Evolutionary conservation across 345 rosid genomes (phyloP), one percentile per base, ranked within the genome.

Genomic region (Trapa incisa): DNA sequence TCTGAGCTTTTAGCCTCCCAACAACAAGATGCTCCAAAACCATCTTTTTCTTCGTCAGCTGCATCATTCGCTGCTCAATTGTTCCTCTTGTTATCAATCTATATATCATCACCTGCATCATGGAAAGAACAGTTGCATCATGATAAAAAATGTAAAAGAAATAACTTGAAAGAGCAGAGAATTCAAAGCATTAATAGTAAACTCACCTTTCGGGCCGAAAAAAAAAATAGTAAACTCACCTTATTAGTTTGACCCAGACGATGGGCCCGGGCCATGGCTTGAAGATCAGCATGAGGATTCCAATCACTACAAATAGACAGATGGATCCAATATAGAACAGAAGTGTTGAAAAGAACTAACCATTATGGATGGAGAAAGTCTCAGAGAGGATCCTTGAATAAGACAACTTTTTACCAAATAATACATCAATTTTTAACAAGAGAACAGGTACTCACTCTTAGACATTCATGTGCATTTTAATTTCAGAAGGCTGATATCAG

Each of bases 231-330:
- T 37, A 57, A 32, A 71, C 72, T 67, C 72, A 95, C 99, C 95
- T 92, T 91, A 82, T 91, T 95, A 60, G 86, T 91, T 80, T 95
- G 98, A 72, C 99, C 99, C 50, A 91, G 98, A 72, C 99, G 88
- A 86, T 95, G 99, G 70, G 99, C 99, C 77, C 99, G 89, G 72
- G 99, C 99, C 99, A 95, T 95, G 64, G 99, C 98, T 79, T 95
- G 99, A 70, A 91, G 93, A 86, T 95, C 98, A 72, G 99, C 99
- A 83, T 95, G 98, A 36, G 98, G 99, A 81, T 95, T 95, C 99
- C 99, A 95, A 80, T 95, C 99, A 77, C 99, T 95, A 73, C 67
- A 73, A 11, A 52, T 37, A 61, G 50, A 82, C 68, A 71, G 65
- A 61, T 61, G 43, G 13, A 54, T 64, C 61, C 57, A 16, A 38